These are phyloP conservation scores for Tulasnella sp. DNA, from an alignment of 768 basidiomycete species.

Conservation along the genomic window DNA sequence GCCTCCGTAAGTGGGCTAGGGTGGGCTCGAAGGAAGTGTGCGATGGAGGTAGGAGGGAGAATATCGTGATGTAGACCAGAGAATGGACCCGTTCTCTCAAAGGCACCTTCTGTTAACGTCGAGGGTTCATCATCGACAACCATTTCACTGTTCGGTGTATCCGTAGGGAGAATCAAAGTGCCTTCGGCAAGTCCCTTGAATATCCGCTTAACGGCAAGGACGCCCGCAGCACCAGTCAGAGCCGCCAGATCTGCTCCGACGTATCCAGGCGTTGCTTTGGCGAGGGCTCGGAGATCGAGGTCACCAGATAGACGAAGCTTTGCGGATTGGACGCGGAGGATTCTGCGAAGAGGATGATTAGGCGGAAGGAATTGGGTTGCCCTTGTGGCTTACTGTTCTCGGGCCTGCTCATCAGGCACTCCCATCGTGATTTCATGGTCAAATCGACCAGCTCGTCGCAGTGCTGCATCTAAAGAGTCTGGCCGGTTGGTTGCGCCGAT, in stretches of 20 bases:
- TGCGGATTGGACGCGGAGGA: conserved; percentile 79
- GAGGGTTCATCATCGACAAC: conserved; percentile 44
- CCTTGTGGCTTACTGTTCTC: conserved; percentile 70
- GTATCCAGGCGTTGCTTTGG: conserved; percentile 95
- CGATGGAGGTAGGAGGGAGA: conserved; percentile 70
- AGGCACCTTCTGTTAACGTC: conserved; percentile 10
- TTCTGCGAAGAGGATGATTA: conserved; percentile 54
- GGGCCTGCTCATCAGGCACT: conserved; percentile 88
- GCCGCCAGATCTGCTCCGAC: conserved; percentile 94
- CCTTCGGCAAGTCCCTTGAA: conserved; percentile 76
- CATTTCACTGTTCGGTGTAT: conserved; percentile 44
- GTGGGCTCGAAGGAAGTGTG: conserved; percentile 86
- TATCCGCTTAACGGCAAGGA: conserved; percentile 95
- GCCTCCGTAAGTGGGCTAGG: conserved; percentile 74
- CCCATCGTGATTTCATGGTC: conserved; percentile 98
- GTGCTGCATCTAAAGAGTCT: conserved; percentile 90
- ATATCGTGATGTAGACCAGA: conserved; percentile 47
- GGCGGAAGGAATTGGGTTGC: neutral
- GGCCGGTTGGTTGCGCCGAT: conserved; percentile 97
- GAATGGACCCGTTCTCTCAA: conserved; percentile 42
- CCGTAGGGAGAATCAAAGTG: conserved; percentile 58
- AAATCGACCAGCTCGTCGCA: conserved; percentile 91
- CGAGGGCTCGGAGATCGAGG: conserved; percentile 82
- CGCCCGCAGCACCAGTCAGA: conserved; percentile 89
- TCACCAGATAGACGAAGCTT: conserved; percentile 85